A percentile compares a stretch with the other conserved stretches of the same genome.
These are phyloP conservation scores for Trichoderma simmonsii DNA, from an alignment of 2,329 filamentous ascomycete species.

Conservation along the genomic window DNA sequence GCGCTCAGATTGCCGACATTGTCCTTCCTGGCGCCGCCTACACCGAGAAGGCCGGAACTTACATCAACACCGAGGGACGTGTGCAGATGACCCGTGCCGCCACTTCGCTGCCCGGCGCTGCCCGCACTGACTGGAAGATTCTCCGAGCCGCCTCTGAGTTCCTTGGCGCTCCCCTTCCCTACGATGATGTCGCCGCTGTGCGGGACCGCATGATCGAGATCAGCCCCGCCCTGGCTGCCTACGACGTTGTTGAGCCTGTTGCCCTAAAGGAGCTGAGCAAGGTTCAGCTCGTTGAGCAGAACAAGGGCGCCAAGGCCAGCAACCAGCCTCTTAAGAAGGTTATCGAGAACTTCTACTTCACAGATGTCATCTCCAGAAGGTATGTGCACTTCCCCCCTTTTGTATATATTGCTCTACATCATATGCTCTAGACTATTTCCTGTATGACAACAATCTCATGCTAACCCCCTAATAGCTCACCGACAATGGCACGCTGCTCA, in stretches of 20 bases:
- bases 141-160: conserved; percentile 91
- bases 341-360: conserved; percentile 97
- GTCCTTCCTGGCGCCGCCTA: conserved; percentile 93
- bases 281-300: conserved; percentile 93
- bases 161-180: conserved; percentile 79
- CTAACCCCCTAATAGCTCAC: conserved; percentile 62
- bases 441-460: not conserved
- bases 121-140: conserved; percentile 98
- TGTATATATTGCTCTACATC: not conserved
- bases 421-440: not conserved
- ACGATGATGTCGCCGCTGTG: conserved; percentile 86
- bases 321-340: conserved; percentile 76
- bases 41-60: conserved; percentile 94
- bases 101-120: conserved; percentile 81
- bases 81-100: conserved; percentile 91
- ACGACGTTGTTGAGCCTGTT: conserved; percentile 85
- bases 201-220: conserved; percentile 95
- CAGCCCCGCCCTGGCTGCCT: conserved; percentile 81
- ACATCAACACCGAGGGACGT: conserved; percentile 96
- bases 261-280: conserved; percentile 75
- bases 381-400: conserved; percentile 43
- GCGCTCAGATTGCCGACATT: conserved; percentile 88
- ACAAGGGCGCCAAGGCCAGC: conserved; percentile 77
- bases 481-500: conserved; percentile 97
- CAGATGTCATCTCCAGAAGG: conserved; percentile 95